Evolutionary conservation across 805 yeast genomes (phyloP).

Genomic region (Candida palmyrensis): DNA sequence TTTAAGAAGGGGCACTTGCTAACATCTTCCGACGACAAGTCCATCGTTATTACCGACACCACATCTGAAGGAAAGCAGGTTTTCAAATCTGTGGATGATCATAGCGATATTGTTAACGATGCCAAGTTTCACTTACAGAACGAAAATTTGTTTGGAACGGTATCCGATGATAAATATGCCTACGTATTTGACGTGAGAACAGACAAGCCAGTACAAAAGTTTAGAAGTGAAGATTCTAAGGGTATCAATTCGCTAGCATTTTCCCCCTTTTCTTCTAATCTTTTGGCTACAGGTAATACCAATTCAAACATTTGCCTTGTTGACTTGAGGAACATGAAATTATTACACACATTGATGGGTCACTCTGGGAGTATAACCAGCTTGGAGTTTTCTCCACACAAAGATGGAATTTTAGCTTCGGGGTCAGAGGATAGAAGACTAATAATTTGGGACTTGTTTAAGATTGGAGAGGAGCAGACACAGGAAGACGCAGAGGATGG

Average conservation of each 20-base stretch:
- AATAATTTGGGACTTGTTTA: constrained; percentile 73
- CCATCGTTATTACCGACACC: constrained; percentile 59
- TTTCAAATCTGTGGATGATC: constrained; percentile 20
- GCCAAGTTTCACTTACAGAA: constrained; percentile 64
- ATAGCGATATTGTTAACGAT: constrained; percentile 65
- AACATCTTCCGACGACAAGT: constrained; percentile 63
- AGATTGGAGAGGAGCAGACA: constrained; percentile 78
- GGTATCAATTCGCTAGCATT: constrained; percentile 63
- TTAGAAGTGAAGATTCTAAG: constrained; percentile 20
- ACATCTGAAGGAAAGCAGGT: constrained; percentile 6
- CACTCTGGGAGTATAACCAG: constrained; percentile 70
- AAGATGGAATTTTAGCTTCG: constrained; percentile 73
- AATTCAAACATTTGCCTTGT: constrained; percentile 63
- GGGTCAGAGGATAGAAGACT: constrained; percentile 75
- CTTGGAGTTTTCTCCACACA: constrained; percentile 72
- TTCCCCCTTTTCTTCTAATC: constrained; percentile 53
- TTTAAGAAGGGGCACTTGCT: constrained; percentile 43
- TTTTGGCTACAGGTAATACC: constrained; percentile 66
- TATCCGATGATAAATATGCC: constrained; percentile 63
- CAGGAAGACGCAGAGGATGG: constrained; percentile 92
- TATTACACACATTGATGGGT: constrained; percentile 72
- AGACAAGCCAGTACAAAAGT: constrained; percentile 18
- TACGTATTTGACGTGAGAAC: constrained; percentile 51
- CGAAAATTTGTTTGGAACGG: constrained; percentile 57
- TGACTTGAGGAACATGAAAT: constrained; percentile 48